Conservation (phyloP, 1,284 basidiomycete genomes). For the Athelia sp. region DNA sequence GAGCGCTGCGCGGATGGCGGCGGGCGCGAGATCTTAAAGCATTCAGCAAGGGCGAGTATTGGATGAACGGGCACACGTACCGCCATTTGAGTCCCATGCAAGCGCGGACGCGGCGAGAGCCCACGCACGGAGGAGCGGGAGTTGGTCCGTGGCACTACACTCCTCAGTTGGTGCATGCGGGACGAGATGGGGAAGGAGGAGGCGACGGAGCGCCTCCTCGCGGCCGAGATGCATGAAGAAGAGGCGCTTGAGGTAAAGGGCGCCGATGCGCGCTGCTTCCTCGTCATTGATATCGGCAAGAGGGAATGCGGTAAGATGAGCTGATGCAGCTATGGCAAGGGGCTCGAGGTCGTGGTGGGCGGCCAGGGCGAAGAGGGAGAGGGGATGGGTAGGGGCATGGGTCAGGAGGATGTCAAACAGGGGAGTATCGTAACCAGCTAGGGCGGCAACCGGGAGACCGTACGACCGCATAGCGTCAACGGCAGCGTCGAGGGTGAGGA, state of each 20-base stretch:
- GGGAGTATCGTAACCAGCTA: neutral
- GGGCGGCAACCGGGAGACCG: slow-evolving; percentile 4
- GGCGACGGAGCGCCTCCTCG: slow-evolving; percentile 14
- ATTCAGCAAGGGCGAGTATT: no score
- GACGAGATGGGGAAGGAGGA: slow-evolving; percentile 13
- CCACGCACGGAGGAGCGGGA: slow-evolving; percentile 10
- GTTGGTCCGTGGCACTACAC: slow-evolving; percentile 6
- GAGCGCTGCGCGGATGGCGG: no score
- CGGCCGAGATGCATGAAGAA: slow-evolving; percentile 21
- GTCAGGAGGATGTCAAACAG: slow-evolving; percentile 4
- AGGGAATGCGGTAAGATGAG: slow-evolving; percentile 14
- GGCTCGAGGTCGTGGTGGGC: slow-evolving; percentile 14
- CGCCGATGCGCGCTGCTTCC: slow-evolving; percentile 14
- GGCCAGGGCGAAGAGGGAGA: slow-evolving; percentile 18
- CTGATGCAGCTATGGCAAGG: slow-evolving; percentile 15
- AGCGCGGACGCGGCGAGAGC: slow-evolving; percentile 10
- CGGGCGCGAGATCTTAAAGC: no score
- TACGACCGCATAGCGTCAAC: slow-evolving; percentile 9
- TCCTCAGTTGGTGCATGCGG: slow-evolving; percentile 11
- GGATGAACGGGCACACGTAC: no score
- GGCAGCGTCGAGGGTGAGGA: slow-evolving; percentile 6
- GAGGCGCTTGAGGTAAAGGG: slow-evolving; percentile 19
- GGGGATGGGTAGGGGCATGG: slow-evolving; percentile 12
- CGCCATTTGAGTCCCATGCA: slow-evolving; percentile 12
- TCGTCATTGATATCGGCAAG: slow-evolving; percentile 16